Evolutionary conservation across 2,329 filamentous ascomycete genomes (phyloP), one percentile per base, ranked within the genome.

Genomic region (Xylaria digitata): DNA sequence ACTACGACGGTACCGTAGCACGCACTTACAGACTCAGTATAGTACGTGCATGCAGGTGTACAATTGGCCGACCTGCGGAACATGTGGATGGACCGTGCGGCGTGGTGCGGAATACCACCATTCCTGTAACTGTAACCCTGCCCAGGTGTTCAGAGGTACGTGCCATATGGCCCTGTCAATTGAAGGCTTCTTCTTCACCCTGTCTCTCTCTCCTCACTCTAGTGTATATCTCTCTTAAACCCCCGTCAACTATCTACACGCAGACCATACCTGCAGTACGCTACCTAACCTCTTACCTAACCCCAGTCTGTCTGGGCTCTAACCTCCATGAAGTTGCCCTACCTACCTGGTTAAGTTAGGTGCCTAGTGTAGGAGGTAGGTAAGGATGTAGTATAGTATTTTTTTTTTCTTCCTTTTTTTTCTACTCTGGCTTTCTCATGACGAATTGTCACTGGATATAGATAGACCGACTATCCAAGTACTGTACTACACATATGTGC

Each of bases 21-120:
- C 37, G 21, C 15, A 53, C 56, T 54, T 15, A 13, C 13, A 40
- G 9, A 15, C 37, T 40, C 11, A 26, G 26, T 61, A 59, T 62
- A 62, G 62, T 58, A 65, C 55, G 57, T 66, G 68, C 65, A 67
- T 64, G 54, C 50, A 62, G 61, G 55, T 61, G 61, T 61, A 67
- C 68, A 62, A 59, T 70, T 66, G 68, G 63, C 68, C 63, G 68
- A 65, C 61, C 63, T 64, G 68, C 68, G 63, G 63, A 66, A 66
- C 57, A 43, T 63, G 60, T 65, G 62, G 66, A 62, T 69, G 60
- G 65, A 57, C 57, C 65, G 68, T 66, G 68, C 66, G 63, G 65
- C 46, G 55, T 63, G 40, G 69, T 71, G 69, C 69, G 67, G 69
- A 71, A 68, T 67, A 54, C 50, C 19, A 58, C 58, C 63, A 43